Conservation (phyloP, 2,329 filamentous ascomycete species). For the Colletotrichum sp. region DNA sequence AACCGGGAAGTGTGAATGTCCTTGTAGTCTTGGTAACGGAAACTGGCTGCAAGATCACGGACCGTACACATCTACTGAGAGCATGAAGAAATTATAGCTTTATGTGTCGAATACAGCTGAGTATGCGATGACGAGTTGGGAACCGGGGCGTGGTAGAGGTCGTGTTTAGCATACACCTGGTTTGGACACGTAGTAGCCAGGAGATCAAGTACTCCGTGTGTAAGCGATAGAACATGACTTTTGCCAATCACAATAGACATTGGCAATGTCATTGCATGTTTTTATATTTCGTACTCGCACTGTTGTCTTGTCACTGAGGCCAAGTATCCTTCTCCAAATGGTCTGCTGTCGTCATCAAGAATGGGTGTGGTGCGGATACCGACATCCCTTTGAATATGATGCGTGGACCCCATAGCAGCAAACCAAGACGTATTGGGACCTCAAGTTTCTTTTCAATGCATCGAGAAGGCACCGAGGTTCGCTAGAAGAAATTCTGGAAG, state of each 20-base stretch:
- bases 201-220: too few species aligned
- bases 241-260: too few species aligned
- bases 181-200: too few species aligned
- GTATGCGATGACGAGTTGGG: too few species aligned
- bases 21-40: neutral
- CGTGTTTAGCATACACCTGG: too few species aligned
- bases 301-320: too few species aligned
- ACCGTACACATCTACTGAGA: neutral
- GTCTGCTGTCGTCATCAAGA: neutral
- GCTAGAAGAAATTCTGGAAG: neutral
- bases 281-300: too few species aligned
- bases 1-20: too few species aligned
- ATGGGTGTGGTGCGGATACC: neutral
- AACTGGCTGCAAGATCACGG: neutral
- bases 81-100: neutral
- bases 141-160: too few species aligned
- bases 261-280: too few species aligned
- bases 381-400: neutral
- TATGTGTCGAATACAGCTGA: neutral
- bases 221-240: too few species aligned
- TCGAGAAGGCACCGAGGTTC: neutral
- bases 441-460: neutral
- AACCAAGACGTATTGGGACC: neutral
- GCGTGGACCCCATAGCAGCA: neutral
- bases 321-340: too few species aligned